A percentile compares a stretch with the other conserved stretches of the same genome.
phyloP scores from a whole-genome alignment of 192 early-diverging fungal species.

The Backusella circina region DNA sequence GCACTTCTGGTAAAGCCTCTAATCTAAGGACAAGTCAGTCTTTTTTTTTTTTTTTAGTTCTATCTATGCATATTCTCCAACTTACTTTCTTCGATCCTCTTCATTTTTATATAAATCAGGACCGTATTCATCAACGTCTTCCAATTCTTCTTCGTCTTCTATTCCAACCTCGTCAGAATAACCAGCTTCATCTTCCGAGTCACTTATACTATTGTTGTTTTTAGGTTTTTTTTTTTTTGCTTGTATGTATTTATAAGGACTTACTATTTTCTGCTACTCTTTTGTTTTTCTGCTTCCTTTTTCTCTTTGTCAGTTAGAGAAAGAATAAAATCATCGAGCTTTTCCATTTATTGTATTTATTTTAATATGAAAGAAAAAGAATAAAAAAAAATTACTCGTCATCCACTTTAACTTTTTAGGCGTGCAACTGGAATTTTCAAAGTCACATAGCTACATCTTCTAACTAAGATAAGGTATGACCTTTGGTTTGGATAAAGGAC shows the following conservation, averaged over 20 bases:
- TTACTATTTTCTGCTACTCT: conserved; percentile 1
- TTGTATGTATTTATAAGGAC: too few relatives aligned
- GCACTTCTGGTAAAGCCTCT: conserved; percentile 63
- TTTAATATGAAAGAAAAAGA: background rate
- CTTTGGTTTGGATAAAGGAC: too few relatives aligned
- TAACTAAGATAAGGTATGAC: too few relatives aligned
- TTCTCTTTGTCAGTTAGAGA: conserved; percentile 19
- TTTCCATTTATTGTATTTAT: conserved; percentile 20
- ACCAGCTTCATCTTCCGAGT: conserved; percentile 37
- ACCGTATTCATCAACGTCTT: conserved; percentile 66
- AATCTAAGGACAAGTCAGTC: conserved; percentile 31
- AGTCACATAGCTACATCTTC: too few relatives aligned
- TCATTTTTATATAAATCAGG: conserved; percentile 71
- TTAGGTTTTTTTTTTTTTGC: background rate
- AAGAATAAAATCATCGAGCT: conserved; percentile 31
- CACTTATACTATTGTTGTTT: conserved; percentile 7
- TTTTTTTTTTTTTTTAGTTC: background rate
- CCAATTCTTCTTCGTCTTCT: conserved; percentile 53
- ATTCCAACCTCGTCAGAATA: conserved; percentile 37
- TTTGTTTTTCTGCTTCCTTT: background rate
- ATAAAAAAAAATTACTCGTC: background rate
- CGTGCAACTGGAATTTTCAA: too few relatives aligned
- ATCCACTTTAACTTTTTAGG: too few relatives aligned
- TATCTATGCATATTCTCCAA: background rate
- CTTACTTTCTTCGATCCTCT: conserved; percentile 50